Evolutionary conservation across 345 rosid species (phyloP).

Genomic region (Triadica sebifera): DNA sequence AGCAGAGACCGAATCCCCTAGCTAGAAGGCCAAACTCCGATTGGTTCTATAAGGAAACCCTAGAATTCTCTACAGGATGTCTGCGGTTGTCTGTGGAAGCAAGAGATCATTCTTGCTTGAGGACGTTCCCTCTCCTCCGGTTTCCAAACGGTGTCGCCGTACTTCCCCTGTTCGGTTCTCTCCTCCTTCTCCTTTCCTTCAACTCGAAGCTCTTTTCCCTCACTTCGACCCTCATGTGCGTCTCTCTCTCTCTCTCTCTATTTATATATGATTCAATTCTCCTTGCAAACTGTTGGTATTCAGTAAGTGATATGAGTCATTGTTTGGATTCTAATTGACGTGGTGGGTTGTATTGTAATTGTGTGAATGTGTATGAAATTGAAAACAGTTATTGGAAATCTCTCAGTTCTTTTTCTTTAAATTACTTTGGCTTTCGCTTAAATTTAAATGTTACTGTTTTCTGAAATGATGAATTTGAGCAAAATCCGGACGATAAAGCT

Average conservation of each 20-base stretch:
- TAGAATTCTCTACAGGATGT: constrained; percentile 28
- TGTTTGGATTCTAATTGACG: background rate
- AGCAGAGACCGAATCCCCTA: background rate
- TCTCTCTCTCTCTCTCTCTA: background rate
- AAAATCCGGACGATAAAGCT: background rate
- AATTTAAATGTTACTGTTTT: background rate
- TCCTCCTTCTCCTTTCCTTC: constrained; percentile 38
- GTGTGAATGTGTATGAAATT: background rate
- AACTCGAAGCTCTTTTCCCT: constrained; percentile 52
- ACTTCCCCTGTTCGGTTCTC: constrained; percentile 40
- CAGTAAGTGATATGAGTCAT: background rate
- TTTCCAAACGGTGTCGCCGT: constrained; percentile 59
- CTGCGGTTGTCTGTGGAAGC: constrained; percentile 75
- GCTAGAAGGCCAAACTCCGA: background rate
- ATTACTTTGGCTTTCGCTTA: background rate
- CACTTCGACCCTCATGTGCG: constrained; percentile 49
- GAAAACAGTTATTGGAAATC: background rate
- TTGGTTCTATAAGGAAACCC: constrained; percentile 16
- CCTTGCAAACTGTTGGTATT: background rate
- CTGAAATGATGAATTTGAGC: background rate
- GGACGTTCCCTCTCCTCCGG: constrained; percentile 55
- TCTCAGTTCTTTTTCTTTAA: no score
- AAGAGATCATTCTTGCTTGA: constrained; percentile 69
- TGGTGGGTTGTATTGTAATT: background rate
- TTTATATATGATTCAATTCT: background rate